Evolutionary conservation across 106 monocot species (phyloP), one percentile per base, ranked within the genome.

Genomic region (Dendrobium officinale): DNA sequence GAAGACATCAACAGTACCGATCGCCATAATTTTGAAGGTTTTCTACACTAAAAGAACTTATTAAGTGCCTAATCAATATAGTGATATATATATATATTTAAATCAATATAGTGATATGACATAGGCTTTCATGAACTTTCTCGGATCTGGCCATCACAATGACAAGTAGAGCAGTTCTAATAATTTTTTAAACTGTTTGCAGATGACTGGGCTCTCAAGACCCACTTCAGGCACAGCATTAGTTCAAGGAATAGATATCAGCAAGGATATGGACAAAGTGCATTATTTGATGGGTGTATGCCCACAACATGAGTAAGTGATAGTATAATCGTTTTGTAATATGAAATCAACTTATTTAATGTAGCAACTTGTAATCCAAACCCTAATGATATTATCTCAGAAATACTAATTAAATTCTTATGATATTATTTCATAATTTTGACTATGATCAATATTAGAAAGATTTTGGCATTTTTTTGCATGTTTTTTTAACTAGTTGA

Each of bases 261-360:
- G 37, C 11, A 73, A 18, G 2, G 82, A 89, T 27, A 84, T 89
- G 84, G 80, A 89, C 78, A 78, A 84, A 80, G 81, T 86, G 40
- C 82, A 89, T 41, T 37, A 78, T 37, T 77, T 42, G 27, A 89
- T 89, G 67, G 89, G 89, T 47, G 80, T 89, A 37, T 86, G 89
- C 41, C 89, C 89, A 20, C 89, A 89, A 73, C 78, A 89, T 13
- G 86, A 89, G 89, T 89, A 85, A 73, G 86, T 48, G 27, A 7
- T 44, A 74, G n/a, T 44, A 44, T 20, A 42, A 18, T n/a, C 43
- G 9, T 19, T 29, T 74, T 74, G 6, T 9, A 74, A 20, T 37
- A 42, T 44, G 27, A 31, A 17, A 74, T 43, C 43, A 74, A 74
- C 74, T 42, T 43, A 74, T 74, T 70, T 74, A 70, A 15, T 61